phyloP scores from a whole-genome alignment of 495 filamentous ascomycete genomes.

The Neurospora sp. region DNA sequence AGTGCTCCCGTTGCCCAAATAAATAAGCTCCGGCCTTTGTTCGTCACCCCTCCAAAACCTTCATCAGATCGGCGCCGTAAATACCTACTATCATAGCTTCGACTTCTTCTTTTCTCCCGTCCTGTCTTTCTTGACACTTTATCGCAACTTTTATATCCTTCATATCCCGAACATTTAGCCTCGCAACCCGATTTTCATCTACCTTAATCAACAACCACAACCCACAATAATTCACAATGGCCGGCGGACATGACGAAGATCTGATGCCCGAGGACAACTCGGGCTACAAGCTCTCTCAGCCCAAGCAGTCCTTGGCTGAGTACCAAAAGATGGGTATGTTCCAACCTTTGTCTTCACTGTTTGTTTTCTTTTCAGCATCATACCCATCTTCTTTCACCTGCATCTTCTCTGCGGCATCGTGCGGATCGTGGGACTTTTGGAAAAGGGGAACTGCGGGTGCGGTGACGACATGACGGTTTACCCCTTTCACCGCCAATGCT shows the following conservation, averaged over 20 bases:
- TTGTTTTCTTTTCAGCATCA: neutral
- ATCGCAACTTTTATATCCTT: slow-evolving; percentile 11
- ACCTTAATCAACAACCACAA: slow-evolving; percentile 3
- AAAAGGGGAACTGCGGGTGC: neutral
- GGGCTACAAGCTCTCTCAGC: slow-evolving; percentile 93
- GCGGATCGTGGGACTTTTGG: neutral
- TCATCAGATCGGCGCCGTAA: neutral
- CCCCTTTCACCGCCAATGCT: neutral
- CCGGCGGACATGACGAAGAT: slow-evolving; percentile 65
- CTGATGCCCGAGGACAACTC: slow-evolving; percentile 75
- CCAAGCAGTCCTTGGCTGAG: slow-evolving; percentile 89
- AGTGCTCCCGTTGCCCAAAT: slow-evolving; percentile 10
- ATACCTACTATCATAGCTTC: neutral
- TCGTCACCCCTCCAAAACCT: slow-evolving; percentile 7
- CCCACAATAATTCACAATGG: slow-evolving; percentile 41
- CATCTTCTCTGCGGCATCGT: neutral
- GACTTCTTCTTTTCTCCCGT: neutral
- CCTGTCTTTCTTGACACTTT: neutral
- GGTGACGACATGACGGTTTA: neutral
- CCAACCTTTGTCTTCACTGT: slow-evolving; percentile 1
- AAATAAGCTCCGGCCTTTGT: slow-evolving; percentile 15
- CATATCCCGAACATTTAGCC: slow-evolving; percentile 2
- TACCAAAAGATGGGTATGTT: slow-evolving; percentile 82
- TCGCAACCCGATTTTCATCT: neutral
- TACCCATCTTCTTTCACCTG: neutral